Percentiles rank a stretch among this genome's conserved stretches.
Evolutionary conservation across 495 filamentous ascomycete genomes (phyloP).

Genomic region (Choiromyces venosus): DNA sequence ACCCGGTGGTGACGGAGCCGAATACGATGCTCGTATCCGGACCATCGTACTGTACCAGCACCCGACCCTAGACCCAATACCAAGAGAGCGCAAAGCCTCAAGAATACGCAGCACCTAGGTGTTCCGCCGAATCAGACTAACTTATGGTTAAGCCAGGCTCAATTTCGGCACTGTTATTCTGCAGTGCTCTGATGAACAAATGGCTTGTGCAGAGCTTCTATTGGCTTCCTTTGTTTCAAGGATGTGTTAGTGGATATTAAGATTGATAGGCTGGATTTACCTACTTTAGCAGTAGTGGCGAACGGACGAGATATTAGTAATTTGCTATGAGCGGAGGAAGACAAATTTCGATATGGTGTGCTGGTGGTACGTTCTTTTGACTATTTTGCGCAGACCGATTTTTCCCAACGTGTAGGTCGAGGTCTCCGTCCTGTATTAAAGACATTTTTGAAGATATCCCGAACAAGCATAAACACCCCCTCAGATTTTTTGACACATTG

Average conservation of each 20-base stretch:
- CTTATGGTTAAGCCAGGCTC: no score
- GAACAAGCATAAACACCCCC: background rate
- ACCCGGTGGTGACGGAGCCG: background rate
- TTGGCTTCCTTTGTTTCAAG: background rate
- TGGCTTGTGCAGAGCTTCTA: background rate
- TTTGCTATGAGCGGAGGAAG: background rate
- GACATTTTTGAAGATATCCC: background rate
- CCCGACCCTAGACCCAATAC: background rate
- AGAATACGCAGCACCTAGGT: background rate
- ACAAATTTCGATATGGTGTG: background rate
- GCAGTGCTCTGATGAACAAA: background rate
- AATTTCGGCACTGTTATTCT: background rate
- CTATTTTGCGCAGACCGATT: background rate
- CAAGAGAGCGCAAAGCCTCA: background rate
- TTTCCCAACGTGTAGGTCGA: background rate
- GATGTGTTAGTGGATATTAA: background rate
- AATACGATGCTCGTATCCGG: background rate
- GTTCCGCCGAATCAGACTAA: background rate
- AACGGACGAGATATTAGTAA: background rate
- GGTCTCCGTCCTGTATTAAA: background rate
- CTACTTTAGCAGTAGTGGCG: background rate
- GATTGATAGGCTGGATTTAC: background rate
- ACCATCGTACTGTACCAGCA: no score
- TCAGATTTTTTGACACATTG: background rate
- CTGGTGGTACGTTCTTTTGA: background rate